Percentiles rank a stretch among this genome's conserved stretches.
Evolutionary conservation across 257 asterid species (phyloP).

Genomic region (Ligustrum vulgare): DNA sequence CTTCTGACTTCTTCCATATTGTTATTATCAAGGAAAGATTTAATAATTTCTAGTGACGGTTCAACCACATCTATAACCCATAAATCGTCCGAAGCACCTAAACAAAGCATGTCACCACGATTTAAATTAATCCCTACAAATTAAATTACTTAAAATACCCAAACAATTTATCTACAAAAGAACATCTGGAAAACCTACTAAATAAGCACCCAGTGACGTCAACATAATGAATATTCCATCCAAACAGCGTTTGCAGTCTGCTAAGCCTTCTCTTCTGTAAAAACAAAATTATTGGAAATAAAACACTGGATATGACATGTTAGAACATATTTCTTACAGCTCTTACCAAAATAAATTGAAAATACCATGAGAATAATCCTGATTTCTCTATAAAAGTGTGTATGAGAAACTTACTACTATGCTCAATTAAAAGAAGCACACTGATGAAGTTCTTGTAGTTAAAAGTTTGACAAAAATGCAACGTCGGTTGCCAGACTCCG

Average conservation of each 20-base stretch:
- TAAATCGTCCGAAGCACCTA: conserved; percentile 47
- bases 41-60: conserved; percentile 53
- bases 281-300: conserved; percentile 14
- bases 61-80: conserved; percentile 72
- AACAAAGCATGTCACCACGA: conserved; percentile 1
- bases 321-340: background rate
- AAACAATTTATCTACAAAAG: conserved; percentile 5
- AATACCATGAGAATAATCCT: background rate
- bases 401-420: background rate
- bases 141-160: background rate
- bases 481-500: background rate
- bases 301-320: background rate
- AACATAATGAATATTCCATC: conserved; percentile 70
- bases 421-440: background rate
- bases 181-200: conserved; percentile 36
- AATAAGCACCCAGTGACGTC: conserved; percentile 66
- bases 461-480: background rate
- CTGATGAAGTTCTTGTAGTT: background rate
- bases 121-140: conserved; percentile 6
- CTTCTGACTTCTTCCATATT: conserved; percentile 24
- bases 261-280: conserved; percentile 73
- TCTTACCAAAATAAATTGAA: background rate
- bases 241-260: conserved; percentile 70
- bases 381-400: background rate
- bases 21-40: conserved; percentile 46